These are phyloP conservation scores for Eimeria nieschulzi DNA, from an alignment of 169 alveolate species.

Conservation along the genomic window DNA sequence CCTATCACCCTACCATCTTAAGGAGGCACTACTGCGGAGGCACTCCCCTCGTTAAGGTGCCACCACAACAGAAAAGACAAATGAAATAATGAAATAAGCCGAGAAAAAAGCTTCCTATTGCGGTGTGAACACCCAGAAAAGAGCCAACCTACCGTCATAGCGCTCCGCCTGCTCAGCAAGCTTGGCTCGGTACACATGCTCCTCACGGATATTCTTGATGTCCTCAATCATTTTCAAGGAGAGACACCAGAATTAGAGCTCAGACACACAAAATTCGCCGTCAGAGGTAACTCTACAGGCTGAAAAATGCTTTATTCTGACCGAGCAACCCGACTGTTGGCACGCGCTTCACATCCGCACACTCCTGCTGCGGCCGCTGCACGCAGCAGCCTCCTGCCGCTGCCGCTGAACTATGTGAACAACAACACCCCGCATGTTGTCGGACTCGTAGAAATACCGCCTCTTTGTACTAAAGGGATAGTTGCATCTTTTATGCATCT, in stretches of 20 bases:
- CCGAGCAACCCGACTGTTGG: conserved; percentile 66
- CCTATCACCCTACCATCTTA: conserved; percentile 67
- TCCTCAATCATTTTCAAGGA: conserved; percentile 77
- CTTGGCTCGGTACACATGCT: conserved; percentile 87
- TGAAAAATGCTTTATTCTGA: conserved; percentile 56
- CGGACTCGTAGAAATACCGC: neutral
- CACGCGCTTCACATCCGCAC: conserved; percentile 70
- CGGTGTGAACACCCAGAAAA: conserved; percentile 17
- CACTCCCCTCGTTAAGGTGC: conserved; percentile 37
- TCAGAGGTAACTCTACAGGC: conserved; percentile 71
- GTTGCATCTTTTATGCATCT: conserved; percentile 10
- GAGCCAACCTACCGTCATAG: conserved; percentile 91
- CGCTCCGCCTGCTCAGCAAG: conserved; percentile 99
- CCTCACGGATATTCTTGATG: conserved; percentile 74
- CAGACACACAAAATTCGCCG: conserved; percentile 70
- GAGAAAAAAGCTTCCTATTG: conserved; percentile 19
- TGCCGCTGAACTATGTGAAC: conserved; percentile 48
- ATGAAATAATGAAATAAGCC: conserved; percentile 50
- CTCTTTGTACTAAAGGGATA: conserved; percentile 11
- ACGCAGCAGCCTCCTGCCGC: conserved; percentile 71
- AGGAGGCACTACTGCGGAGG: conserved; percentile 41
- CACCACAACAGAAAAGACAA: conserved; percentile 42
- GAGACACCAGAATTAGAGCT: conserved; percentile 69
- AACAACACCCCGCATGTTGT: conserved; percentile 65
- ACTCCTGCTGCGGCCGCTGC: conserved; percentile 72